Base-by-base conservation (phyloP, 768 basidiomycete genomes). In the Russula sp. region DNA sequence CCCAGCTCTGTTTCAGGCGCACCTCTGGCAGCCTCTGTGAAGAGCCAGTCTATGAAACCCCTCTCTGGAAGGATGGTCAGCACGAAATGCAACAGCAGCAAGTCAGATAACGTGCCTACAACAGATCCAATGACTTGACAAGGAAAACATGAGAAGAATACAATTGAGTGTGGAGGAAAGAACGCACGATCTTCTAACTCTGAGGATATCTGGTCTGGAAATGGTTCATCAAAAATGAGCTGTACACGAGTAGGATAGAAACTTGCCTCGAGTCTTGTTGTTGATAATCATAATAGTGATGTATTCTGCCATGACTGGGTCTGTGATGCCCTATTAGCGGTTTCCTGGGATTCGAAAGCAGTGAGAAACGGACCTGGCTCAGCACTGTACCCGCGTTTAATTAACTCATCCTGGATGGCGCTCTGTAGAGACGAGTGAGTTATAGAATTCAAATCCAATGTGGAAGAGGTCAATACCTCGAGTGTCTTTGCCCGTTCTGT, bases 221-320 rank as follows among this genome's bases (percentile, higher is more conserved):
- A 65, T 48, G 59, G 49, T 30, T 40, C 68, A 62, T 69, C n/a
- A 61, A 28, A 34, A 59, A 46, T 28, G 48, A 50, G 52, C 51
- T 28, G 13, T 24, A 44, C 26, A 24, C 28, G 26, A 50, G 36
- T 14, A 28, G n/a, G 44, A 22, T 36, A 38, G 22, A 50, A n/a
- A 77, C 86, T 38, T 69, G 88, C 90, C 83, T 67, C 84, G 75
- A 63, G 88, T 87, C 79, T 94, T 95, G 75, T 90, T 90, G 73
- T 95, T 95, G 68, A 94, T 93, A 53, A 95, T 83, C 93, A 95
- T 94, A 64, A 95, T 95, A 22, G 90, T 92, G 62, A 94, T 92
- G 71, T 93, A 95, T 75, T 95, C 93, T 3, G 92, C 91, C 91
- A 94, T 93, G 69, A 93, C 90, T 16, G 86, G 85, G 75, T 94